phyloP scores from a whole-genome alignment of 495 filamentous ascomycete genomes.

The Cladorrhinum samala region DNA sequence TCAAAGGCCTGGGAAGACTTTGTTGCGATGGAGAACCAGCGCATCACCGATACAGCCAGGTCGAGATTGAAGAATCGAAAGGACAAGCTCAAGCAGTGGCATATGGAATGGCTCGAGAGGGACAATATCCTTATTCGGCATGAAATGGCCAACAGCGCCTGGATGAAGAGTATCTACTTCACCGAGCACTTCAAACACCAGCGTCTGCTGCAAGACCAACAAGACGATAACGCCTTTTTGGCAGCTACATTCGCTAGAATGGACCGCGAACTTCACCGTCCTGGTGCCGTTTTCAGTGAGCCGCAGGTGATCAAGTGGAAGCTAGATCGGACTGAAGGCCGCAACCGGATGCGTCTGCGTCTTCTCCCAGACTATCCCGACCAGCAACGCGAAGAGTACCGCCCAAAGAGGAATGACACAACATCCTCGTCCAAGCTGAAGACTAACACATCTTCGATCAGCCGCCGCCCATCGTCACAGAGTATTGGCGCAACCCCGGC shows the following conservation, averaged over 20 bases:
- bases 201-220: slow-evolving; percentile 78
- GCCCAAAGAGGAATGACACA: slow-evolving; percentile 65
- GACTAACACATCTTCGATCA: slow-evolving; percentile 35
- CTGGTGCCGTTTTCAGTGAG: slow-evolving; percentile 71
- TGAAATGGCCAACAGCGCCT: slow-evolving; percentile 75
- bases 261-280: slow-evolving; percentile 63
- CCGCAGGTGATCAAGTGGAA: slow-evolving; percentile 67
- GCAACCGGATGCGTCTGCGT: slow-evolving; percentile 88
- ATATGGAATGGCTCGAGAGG: slow-evolving; percentile 53
- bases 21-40: slow-evolving; percentile 69
- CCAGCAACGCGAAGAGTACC: slow-evolving; percentile 66
- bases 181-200: slow-evolving; percentile 90
- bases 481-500: slow-evolving; percentile 15
- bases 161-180: slow-evolving; percentile 89
- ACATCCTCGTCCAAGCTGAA: slow-evolving; percentile 28
- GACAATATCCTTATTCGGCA: slow-evolving; percentile 72
- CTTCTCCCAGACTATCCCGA: slow-evolving; percentile 68
- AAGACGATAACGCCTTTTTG: slow-evolving; percentile 75
- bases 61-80: slow-evolving; percentile 63
- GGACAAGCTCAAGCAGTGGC: slow-evolving; percentile 77
- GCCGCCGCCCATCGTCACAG: slow-evolving; percentile 1
- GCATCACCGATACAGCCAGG: slow-evolving; percentile 64
- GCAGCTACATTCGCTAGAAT: slow-evolving; percentile 66
- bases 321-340: slow-evolving; percentile 89
- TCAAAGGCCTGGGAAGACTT: slow-evolving; percentile 81